phyloP scores from a whole-genome alignment of 768 basidiomycete species.

The Termitomyces sp. region DNA sequence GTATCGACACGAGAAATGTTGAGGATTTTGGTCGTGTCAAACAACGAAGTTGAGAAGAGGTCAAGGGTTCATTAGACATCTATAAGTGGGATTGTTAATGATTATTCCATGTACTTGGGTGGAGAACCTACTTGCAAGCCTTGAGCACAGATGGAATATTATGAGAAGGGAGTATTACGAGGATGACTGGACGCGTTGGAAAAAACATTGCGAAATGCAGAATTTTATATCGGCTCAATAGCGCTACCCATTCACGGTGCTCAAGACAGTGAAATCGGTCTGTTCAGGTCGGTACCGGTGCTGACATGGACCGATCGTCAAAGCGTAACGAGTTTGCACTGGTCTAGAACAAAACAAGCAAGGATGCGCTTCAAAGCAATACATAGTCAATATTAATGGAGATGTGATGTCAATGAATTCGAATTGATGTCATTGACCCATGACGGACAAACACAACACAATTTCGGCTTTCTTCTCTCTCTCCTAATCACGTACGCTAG shows the following conservation, averaged over 20 bases:
- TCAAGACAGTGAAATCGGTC: background rate
- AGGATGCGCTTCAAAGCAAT: too few relatives aligned
- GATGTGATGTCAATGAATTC: too few relatives aligned
- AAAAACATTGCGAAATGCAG: background rate
- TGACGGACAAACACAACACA: too few relatives aligned
- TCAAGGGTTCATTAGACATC: background rate
- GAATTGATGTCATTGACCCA: too few relatives aligned
- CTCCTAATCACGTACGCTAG: too few relatives aligned
- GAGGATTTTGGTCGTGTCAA: background rate
- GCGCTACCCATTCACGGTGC: background rate
- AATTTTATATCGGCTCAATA: background rate
- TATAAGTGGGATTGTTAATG: background rate
- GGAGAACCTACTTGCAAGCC: background rate
- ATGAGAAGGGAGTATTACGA: too few relatives aligned
- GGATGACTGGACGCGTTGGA: background rate
- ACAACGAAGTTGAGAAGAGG: background rate
- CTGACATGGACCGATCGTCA: background rate
- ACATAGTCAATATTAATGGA: too few relatives aligned
- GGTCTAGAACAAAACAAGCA: too few relatives aligned
- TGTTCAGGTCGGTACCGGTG: background rate
- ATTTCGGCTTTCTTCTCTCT: too few relatives aligned
- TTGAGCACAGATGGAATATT: too few relatives aligned
- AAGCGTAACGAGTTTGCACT: background rate
- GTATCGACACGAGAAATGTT: background rate
- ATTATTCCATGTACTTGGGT: background rate